Conservation (phyloP, 2,329 filamentous ascomycete species). For the Pseudogymnoascus sp. region DNA sequence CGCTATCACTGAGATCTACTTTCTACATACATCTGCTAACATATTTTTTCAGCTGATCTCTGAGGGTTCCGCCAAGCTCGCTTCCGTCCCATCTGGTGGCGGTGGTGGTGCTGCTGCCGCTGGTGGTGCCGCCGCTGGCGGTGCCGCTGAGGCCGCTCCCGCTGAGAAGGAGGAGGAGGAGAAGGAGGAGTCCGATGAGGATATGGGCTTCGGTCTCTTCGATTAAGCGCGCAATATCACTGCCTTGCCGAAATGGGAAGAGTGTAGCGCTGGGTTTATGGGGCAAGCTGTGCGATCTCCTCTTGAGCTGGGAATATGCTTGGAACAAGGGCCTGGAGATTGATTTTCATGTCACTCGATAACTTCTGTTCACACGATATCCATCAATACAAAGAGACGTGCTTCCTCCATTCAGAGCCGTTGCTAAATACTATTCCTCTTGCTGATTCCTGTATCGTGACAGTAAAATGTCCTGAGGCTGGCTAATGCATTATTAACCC, state of each 20-base stretch:
- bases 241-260: slow-evolving; percentile 12
- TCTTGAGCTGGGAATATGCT: slow-evolving; percentile 22
- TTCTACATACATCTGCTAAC: slow-evolving; percentile 20
- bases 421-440: slow-evolving; percentile 6
- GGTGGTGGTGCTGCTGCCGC: slow-evolving; percentile 62
- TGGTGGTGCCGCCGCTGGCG: slow-evolving; percentile 60
- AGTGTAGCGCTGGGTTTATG: slow-evolving; percentile 14
- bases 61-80: slow-evolving; percentile 86
- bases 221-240: slow-evolving; percentile 46
- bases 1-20: slow-evolving; percentile 25
- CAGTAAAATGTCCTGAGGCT: slow-evolving; percentile 2
- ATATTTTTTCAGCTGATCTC: slow-evolving; percentile 66
- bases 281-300: slow-evolving; percentile 25
- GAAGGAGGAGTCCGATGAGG: slow-evolving; percentile 66
- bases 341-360: background rate
- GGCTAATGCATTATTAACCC: background rate
- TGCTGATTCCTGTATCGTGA: slow-evolving; percentile 14
- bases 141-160: slow-evolving; percentile 56
- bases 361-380: slow-evolving; percentile 24
- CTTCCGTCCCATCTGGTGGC: slow-evolving; percentile 92
- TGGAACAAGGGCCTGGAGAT: slow-evolving; percentile 21
- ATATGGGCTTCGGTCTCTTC: slow-evolving; percentile 72
- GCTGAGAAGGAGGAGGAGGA: slow-evolving; percentile 61
- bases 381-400: slow-evolving; percentile 28
- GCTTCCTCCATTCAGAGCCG: slow-evolving; percentile 23